Evolutionary conservation across 1,284 basidiomycete genomes (phyloP).

Genomic region (Coriolopsis trogii): DNA sequence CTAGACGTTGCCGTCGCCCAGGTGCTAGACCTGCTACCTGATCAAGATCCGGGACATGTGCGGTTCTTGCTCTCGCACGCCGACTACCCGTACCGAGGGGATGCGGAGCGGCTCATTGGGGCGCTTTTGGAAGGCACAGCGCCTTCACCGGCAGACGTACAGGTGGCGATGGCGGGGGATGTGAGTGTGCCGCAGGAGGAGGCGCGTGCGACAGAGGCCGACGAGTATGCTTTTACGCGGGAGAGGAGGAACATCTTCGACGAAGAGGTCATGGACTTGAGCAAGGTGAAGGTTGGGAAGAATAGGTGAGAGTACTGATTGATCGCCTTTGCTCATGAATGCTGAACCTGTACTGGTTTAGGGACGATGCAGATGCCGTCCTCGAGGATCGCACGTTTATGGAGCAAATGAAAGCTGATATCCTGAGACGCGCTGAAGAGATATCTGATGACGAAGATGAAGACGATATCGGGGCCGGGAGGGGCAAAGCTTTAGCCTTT

Average conservation of each 20-base stretch:
- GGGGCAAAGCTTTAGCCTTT: slow-evolving; percentile 41
- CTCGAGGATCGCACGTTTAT: slow-evolving; percentile 63
- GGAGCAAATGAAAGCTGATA: slow-evolving; percentile 79
- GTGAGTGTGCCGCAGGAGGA: not conserved
- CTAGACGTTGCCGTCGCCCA: slow-evolving; percentile 62
- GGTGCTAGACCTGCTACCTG: slow-evolving; percentile 73
- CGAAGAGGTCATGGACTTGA: slow-evolving; percentile 66
- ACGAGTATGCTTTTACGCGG: slow-evolving; percentile 41
- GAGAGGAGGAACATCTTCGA: slow-evolving; percentile 76
- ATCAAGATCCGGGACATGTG: slow-evolving; percentile 56
- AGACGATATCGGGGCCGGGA: slow-evolving; percentile 40
- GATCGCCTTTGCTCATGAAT: too few relatives aligned
- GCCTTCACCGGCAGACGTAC: slow-evolving; percentile 44
- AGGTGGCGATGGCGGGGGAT: slow-evolving; percentile 18
- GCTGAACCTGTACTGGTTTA: too few relatives aligned
- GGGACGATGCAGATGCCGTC: slow-evolving; percentile 47
- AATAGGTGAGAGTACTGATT: slow-evolving; percentile 49
- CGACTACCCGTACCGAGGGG: slow-evolving; percentile 49
- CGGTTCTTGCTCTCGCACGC: slow-evolving; percentile 54
- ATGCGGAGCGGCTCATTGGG: slow-evolving; percentile 62
- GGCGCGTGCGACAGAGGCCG: slow-evolving; percentile 10
- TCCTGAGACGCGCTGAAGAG: slow-evolving; percentile 74
- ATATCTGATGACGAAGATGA: slow-evolving; percentile 71
- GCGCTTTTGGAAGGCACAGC: slow-evolving; percentile 75
- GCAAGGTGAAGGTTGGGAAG: slow-evolving; percentile 67